Percentiles rank a stretch among this genome's conserved stretches.
phyloP scores from a whole-genome alignment of 306 rosid genomes.

The Trifolium subterraneum region DNA sequence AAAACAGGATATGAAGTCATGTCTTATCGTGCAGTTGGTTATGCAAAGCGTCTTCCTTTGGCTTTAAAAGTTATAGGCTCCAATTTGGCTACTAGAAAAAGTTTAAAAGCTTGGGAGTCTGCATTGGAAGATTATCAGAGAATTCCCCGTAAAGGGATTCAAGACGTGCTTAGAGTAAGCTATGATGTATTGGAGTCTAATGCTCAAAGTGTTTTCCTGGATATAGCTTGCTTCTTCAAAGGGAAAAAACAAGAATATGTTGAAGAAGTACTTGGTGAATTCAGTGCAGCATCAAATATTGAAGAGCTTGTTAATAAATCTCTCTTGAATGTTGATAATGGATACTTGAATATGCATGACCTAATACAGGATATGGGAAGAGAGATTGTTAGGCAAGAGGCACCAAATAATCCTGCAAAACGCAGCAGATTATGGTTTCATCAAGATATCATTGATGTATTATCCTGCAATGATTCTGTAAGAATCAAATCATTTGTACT shows the following conservation, averaged over 20 bases:
- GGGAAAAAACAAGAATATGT: constrained; percentile 2
- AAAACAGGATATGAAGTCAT: background rate
- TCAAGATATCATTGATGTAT: background rate
- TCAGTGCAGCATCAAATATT: background rate
- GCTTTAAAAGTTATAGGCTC: background rate
- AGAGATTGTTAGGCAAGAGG: constrained; percentile 13
- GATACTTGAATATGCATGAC: background rate
- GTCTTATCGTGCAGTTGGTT: background rate
- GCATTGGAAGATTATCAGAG: background rate
- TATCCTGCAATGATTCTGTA: background rate
- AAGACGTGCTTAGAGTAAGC: background rate
- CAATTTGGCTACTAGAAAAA: too few species aligned
- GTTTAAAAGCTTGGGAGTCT: background rate
- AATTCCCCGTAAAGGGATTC: background rate
- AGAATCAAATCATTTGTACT: background rate
- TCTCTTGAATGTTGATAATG: background rate
- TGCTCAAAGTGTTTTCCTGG: background rate
- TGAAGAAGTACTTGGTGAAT: background rate
- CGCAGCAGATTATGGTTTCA: too few species aligned
- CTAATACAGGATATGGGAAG: constrained; percentile 23
- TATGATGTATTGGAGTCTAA: too few species aligned
- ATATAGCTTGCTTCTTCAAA: constrained; percentile 39
- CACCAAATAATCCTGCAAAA: too few species aligned
- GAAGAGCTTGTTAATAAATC: constrained; percentile 1
- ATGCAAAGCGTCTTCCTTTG: constrained; percentile 20